Percentiles rank a stretch among this genome's conserved stretches.
Conservation (phyloP, 2,329 filamentous ascomycete genomes). For the Cordyceps militaris region DNA sequence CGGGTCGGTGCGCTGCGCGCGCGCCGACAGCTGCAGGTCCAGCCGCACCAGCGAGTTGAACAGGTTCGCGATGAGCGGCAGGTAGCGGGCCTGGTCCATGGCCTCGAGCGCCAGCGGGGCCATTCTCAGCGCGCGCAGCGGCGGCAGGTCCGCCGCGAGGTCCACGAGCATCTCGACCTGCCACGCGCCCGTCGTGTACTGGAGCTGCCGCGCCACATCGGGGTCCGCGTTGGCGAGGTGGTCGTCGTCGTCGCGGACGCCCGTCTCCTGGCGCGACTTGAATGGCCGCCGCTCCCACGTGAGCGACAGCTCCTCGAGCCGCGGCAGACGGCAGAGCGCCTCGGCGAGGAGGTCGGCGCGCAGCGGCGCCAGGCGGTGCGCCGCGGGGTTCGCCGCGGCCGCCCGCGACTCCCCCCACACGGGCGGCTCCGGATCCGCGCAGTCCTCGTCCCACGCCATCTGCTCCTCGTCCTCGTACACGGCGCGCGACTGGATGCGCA, state of each 20-base stretch:
- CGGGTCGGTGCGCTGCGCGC: not conserved
- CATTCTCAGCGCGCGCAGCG: not conserved
- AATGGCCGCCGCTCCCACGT: slow-evolving; percentile 1
- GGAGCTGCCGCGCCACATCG: not conserved
- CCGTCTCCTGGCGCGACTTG: not conserved
- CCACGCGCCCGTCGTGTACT: slow-evolving; percentile 1
- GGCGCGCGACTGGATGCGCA: slow-evolving; percentile 1
- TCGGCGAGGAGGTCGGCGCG: not conserved
- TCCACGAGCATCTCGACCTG: slow-evolving; percentile 6
- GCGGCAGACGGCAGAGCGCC: not conserved
- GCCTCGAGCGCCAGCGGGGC: not conserved
- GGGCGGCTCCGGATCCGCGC: not conserved
- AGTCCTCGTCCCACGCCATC: not conserved
- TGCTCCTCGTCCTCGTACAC: slow-evolving; percentile 9
- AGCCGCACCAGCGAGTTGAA: slow-evolving; percentile 7
- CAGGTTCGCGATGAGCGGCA: slow-evolving; percentile 4
- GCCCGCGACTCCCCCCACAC: not conserved
- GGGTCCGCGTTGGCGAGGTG: not conserved
- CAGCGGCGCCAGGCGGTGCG: not conserved
- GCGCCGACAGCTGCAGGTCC: not conserved
- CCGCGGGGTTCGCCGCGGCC: not conserved
- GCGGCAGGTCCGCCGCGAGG: not conserved
- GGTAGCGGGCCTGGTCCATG: slow-evolving; percentile 6
- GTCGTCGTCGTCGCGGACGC: not conserved
- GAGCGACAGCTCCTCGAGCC: slow-evolving; percentile 5